Percentiles rank a stretch among this genome's conserved stretches.
These are phyloP conservation scores for Pyrenochaeta sp. DNA, from an alignment of 2,329 filamentous ascomycete genomes.

Conservation along the genomic window DNA sequence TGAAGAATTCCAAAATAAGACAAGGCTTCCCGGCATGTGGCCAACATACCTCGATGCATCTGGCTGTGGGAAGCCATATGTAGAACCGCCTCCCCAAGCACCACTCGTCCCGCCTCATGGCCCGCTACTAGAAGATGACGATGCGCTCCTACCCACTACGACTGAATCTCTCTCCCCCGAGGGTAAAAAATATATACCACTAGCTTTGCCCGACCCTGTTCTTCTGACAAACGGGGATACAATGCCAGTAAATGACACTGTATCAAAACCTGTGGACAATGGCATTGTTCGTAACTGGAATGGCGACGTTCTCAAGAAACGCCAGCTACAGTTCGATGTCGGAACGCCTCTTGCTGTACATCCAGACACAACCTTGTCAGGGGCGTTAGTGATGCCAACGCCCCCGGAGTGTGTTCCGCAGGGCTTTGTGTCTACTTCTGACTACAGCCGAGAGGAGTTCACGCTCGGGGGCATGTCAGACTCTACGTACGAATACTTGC, in stretches of 20 bases:
- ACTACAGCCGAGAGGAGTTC: constrained; percentile 54
- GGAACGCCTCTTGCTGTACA: constrained; percentile 12
- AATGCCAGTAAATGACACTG: constrained; percentile 11
- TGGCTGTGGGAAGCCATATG: constrained; percentile 40
- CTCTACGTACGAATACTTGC: constrained; percentile 54
- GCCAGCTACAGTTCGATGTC: constrained; percentile 34
- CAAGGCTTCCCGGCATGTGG: constrained; percentile 58
- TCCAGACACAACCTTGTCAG: constrained; percentile 10
- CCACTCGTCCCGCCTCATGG: constrained; percentile 25
- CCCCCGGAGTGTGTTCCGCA: constrained; percentile 53
- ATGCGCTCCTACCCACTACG: constrained; percentile 12
- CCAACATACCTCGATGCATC: constrained; percentile 55
- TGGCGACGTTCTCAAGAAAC: constrained; percentile 19
- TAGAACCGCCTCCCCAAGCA: constrained; percentile 32
- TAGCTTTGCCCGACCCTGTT: constrained; percentile 39
- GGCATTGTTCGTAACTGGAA: constrained; percentile 34
- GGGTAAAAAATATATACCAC: constrained; percentile 43
- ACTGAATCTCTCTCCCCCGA: constrained; percentile 33
- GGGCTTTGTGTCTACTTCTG: constrained; percentile 61
- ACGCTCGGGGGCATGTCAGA: constrained; percentile 52
- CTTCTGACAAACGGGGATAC: constrained; percentile 19
- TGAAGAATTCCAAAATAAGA: constrained; percentile 54
- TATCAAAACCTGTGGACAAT: constrained; percentile 15
- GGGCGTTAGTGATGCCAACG: constrained; percentile 16
- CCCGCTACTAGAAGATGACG: constrained; percentile 8